These are phyloP conservation scores for Mycena venus DNA, from an alignment of 768 basidiomycete genomes.

Conservation along the genomic window DNA sequence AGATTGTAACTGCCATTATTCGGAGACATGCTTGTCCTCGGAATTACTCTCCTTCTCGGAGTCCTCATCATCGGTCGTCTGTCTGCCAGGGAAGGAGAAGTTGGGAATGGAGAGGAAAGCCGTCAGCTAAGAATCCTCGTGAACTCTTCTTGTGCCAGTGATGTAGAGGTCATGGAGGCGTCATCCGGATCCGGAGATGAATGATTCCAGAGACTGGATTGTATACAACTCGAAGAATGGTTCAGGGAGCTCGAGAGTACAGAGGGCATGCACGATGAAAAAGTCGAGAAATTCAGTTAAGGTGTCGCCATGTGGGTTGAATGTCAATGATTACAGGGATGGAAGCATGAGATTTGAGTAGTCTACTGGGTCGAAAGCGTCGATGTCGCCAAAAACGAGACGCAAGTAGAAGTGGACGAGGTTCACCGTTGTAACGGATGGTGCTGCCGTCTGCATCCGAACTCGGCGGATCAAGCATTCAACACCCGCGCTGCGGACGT, in stretches of 20 bases:
- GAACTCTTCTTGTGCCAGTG: background rate
- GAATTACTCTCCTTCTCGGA: too few relatives aligned
- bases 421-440: too few relatives aligned
- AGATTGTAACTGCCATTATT: too few relatives aligned
- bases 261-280: background rate
- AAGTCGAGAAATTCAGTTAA: background rate
- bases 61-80: too few relatives aligned
- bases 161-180: background rate
- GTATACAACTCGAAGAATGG: background rate
- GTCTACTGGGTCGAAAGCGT: background rate
- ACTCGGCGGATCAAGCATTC: too few relatives aligned
- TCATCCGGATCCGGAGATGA: background rate
- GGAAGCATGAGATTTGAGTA: background rate
- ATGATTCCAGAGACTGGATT: background rate
- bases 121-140: background rate
- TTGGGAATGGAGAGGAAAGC: background rate
- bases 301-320: background rate
- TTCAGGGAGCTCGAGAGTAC: background rate
- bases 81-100: too few relatives aligned
- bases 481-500: too few relatives aligned
- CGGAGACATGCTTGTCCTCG: too few relatives aligned
- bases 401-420: background rate
- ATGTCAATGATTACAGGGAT: background rate
- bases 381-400: background rate
- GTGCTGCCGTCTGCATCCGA: too few relatives aligned